A percentile compares a stretch with the other conserved stretches of the same genome.
Evolutionary conservation across 306 rosid species (phyloP).

Genomic region (Carpinus fangiana): DNA sequence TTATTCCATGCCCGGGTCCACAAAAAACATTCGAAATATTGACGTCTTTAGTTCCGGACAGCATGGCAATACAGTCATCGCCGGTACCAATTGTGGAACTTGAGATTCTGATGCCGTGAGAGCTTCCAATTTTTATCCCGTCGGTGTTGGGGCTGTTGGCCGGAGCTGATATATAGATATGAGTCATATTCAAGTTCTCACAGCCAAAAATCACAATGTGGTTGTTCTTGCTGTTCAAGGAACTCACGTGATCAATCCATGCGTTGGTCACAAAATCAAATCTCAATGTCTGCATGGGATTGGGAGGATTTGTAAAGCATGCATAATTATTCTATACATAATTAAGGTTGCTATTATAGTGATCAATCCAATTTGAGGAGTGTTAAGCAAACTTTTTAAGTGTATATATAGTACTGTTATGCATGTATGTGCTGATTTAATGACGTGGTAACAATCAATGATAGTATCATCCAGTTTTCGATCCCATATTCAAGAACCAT

Average conservation of each 20-base stretch:
- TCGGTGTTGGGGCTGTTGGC: constrained; percentile 63
- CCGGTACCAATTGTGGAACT: constrained; percentile 39
- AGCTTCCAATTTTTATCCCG: constrained; percentile 56
- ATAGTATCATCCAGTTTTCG: no score
- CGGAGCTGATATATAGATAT: constrained; percentile 41
- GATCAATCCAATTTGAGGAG: no score
- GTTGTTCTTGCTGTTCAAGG: constrained; percentile 46
- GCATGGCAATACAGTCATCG: constrained; percentile 62
- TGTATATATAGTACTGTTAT: no score
- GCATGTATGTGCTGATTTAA: no score
- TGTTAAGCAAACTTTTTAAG: no score
- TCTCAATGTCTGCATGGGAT: constrained; percentile 42
- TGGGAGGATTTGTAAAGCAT: background rate
- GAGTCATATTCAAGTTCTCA: constrained; percentile 37
- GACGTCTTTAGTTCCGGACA: constrained; percentile 39
- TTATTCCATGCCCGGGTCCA: constrained; percentile 81
- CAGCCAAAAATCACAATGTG: constrained; percentile 44
- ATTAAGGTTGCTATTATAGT: no score
- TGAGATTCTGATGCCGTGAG: constrained; percentile 32
- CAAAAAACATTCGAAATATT: constrained; percentile 36
- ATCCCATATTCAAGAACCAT: no score
- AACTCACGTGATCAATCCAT: constrained; percentile 39
- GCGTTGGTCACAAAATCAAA: constrained; percentile 54
- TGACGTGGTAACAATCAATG: no score
- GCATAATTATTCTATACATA: no score